Evolutionary conservation across 192 early-diverging fungal genomes (phyloP), one percentile per base, ranked within the genome.

Genomic region (Coemansia sp.): DNA sequence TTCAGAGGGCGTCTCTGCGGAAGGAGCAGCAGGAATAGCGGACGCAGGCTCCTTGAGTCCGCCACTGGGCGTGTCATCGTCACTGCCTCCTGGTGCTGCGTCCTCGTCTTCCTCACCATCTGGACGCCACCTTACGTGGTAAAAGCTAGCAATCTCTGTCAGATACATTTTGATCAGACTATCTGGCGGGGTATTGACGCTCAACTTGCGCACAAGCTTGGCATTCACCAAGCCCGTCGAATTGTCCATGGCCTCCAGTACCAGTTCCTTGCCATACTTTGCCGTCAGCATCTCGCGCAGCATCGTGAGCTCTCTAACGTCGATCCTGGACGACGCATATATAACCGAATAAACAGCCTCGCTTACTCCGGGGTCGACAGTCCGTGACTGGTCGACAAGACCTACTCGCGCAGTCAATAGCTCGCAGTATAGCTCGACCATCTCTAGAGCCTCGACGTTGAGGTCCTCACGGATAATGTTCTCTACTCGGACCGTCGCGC

Each of bases 391-490:
- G 69, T 97, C 94, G 19, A 99, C 53, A 39, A 99, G 75, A 1
- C 93, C 95, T 68, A 93, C 94, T 12, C 97, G 89, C 6, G 97
- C 93, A 37, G 90, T 66, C 17, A 99, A 75, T 25, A 95, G 76
- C 67, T 99, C 95, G 65, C 93, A 94, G 68, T 93, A 94, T 23
- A 97, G 88, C 72, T 97, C 94, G 39, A 98, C 78, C 38, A 96
- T 92, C 74, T 99, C 97, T 83, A 98, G 75, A 2, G 94, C 97
- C 74, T 99, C 97, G n/a, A 91, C 86, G 62, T 86, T 85, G 58
- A 92, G 90, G 84, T 99, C 97, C 64, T 98, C 95, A 17, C 96
- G 89, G 62, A 99, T 99, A 57, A 99, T 94, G 72, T 91, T 86
- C 64, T 99, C 95, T 9, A 93, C 94, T 62, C 94, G 81, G 32